These are phyloP conservation scores for Fusarium marasasianum DNA, from an alignment of 2,329 filamentous ascomycete species.

Conservation along the genomic window DNA sequence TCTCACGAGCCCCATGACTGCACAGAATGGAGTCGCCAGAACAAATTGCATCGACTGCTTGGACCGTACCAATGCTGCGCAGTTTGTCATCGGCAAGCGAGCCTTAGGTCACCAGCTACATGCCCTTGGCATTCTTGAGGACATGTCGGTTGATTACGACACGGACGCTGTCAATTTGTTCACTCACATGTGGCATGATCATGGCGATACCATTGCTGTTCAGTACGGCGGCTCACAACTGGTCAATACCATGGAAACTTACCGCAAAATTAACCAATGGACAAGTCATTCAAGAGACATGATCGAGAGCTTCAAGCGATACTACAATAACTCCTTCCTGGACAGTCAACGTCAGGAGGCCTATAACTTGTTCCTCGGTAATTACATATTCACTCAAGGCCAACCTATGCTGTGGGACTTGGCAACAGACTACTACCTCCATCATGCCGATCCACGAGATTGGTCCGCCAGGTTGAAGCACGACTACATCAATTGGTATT, in stretches of 20 bases:
- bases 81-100: slow-evolving; percentile 96
- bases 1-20: slow-evolving; percentile 66
- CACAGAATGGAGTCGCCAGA: slow-evolving; percentile 91
- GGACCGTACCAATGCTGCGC: slow-evolving; percentile 95
- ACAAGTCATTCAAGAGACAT: slow-evolving; percentile 97
- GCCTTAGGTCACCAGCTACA: slow-evolving; percentile 92
- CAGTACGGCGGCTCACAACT: slow-evolving; percentile 98
- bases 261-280: slow-evolving; percentile 99
- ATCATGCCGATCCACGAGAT: slow-evolving; percentile 83
- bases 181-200: slow-evolving; percentile 97
- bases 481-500: slow-evolving; percentile 92
- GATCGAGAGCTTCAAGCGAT: slow-evolving; percentile 98
- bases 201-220: slow-evolving; percentile 96
- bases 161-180: slow-evolving; percentile 96
- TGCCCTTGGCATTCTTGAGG: slow-evolving; percentile 85
- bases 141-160: slow-evolving; percentile 86
- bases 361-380: slow-evolving; percentile 96
- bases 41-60: slow-evolving; percentile 99
- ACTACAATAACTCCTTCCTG: slow-evolving; percentile 98
- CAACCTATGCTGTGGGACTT: slow-evolving; percentile 98
- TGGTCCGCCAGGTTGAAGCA: slow-evolving; percentile 71
- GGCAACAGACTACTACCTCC: slow-evolving; percentile 93
- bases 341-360: slow-evolving; percentile 98
- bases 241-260: slow-evolving; percentile 99
- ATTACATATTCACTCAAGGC: slow-evolving; percentile 87